Conservation (phyloP, 176 grass and related monocot genomes). For the barley (Hordeum vulgare) region MorexV3_pseudomolecules_assembly NC_058524.1:521885480-521885979, state of each 20-base stretch:
- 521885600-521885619: neutral
- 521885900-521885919: neutral
- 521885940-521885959: neutral
- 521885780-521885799: constrained; percentile 28
- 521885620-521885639: constrained; percentile 6
- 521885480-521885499: neutral
- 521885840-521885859: neutral
- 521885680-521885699: constrained; percentile 58
- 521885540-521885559: neutral
- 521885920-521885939: neutral
- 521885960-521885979: neutral
- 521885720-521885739: constrained; percentile 93
- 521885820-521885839: neutral
- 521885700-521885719: constrained; percentile 72
- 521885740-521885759: constrained; percentile 76
- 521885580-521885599: constrained; percentile 12
- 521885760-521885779: constrained; percentile 95
- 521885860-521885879: neutral
- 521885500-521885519: neutral
- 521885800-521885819: neutral
- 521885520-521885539: neutral
- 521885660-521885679: neutral
- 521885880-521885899: neutral
- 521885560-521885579: neutral
- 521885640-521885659: neutral